These are phyloP conservation scores for Lactifluus subvellereus DNA, from an alignment of 768 basidiomycete species.

Conservation along the genomic window DNA sequence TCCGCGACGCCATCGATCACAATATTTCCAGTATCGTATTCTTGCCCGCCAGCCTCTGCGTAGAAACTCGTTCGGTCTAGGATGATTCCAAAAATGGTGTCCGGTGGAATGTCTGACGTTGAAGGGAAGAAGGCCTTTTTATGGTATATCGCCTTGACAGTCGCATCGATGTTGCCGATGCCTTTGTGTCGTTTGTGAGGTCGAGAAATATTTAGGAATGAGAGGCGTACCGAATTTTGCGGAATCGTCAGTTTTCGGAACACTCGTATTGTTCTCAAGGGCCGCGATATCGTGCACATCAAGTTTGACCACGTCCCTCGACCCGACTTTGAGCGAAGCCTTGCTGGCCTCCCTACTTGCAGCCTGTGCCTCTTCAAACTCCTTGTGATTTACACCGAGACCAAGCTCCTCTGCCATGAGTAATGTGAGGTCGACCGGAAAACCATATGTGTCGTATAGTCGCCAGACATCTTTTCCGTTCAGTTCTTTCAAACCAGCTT, in stretches of 20 bases:
- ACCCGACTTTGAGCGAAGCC: slow-evolving; percentile 67
- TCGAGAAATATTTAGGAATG: background rate
- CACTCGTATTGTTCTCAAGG: slow-evolving; percentile 66
- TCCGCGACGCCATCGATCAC: slow-evolving; percentile 87
- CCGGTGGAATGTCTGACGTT: slow-evolving; percentile 60
- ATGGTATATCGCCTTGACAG: slow-evolving; percentile 79
- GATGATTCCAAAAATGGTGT: slow-evolving; percentile 71
- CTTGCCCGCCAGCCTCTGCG: slow-evolving; percentile 95
- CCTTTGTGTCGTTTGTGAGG: slow-evolving; percentile 38
- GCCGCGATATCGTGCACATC: slow-evolving; percentile 93
- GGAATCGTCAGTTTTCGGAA: slow-evolving; percentile 91
- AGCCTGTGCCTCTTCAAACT: slow-evolving; percentile 85
- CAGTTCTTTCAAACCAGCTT: slow-evolving; percentile 58
- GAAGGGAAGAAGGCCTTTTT: slow-evolving; percentile 68
- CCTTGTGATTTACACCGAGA: slow-evolving; percentile 75
- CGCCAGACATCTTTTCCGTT: slow-evolving; percentile 94
- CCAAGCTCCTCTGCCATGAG: slow-evolving; percentile 96
- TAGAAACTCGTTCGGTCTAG: slow-evolving; percentile 95
- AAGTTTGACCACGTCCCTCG: slow-evolving; percentile 69
- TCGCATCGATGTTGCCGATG: slow-evolving; percentile 69
- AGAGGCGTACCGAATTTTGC: slow-evolving; percentile 75
- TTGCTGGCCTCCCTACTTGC: slow-evolving; percentile 90
- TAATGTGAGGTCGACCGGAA: slow-evolving; percentile 92
- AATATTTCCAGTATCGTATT: slow-evolving; percentile 93
- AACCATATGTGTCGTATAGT: slow-evolving; percentile 96